These are phyloP conservation scores for Cutaneotrichosporon mucoides DNA, from an alignment of 1,284 basidiomycete species.

Conservation along the genomic window DNA sequence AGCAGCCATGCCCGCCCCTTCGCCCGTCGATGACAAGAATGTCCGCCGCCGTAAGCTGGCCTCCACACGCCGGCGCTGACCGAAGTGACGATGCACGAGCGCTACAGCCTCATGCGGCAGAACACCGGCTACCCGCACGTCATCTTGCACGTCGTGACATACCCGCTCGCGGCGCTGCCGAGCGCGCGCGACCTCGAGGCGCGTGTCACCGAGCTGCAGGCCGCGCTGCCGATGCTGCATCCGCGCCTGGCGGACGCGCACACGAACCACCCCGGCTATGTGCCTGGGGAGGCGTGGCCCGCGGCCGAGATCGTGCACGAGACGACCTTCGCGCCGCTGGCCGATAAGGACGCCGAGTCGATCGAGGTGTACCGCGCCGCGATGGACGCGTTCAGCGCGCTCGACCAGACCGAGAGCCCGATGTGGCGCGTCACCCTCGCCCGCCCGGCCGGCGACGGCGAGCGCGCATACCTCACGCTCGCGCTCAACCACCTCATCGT, in stretches of 20 bases:
- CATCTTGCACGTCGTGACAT: constrained; percentile 23
- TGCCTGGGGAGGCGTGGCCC: not conserved
- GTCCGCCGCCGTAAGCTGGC: not conserved
- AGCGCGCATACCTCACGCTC: constrained; percentile 29
- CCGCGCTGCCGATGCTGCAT: constrained; percentile 30
- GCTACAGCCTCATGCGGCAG: constrained; percentile 28
- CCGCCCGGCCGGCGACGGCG: not conserved
- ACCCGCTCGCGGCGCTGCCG: constrained; percentile 20
- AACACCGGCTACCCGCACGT: constrained; percentile 24
- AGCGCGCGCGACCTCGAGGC: constrained; percentile 12
- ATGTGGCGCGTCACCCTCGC: constrained; percentile 12
- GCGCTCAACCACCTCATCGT: constrained; percentile 8
- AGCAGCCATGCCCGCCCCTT: not conserved
- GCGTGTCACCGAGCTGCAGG: constrained; percentile 29
- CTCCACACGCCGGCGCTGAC: not conserved
- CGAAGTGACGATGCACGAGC: constrained; percentile 31
- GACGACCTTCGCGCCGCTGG: not conserved
- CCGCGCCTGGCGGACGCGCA: constrained; percentile 12
- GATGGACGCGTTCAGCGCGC: not conserved
- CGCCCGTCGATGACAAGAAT: not conserved
- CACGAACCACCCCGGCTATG: constrained; percentile 13
- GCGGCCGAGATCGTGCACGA: not conserved
- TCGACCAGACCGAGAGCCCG: not conserved
- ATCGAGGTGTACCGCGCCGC: not conserved
- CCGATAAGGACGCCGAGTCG: not conserved